Base-by-base conservation (phyloP, 768 basidiomycete species). In the Rhizopogon salebrosus region DNA sequence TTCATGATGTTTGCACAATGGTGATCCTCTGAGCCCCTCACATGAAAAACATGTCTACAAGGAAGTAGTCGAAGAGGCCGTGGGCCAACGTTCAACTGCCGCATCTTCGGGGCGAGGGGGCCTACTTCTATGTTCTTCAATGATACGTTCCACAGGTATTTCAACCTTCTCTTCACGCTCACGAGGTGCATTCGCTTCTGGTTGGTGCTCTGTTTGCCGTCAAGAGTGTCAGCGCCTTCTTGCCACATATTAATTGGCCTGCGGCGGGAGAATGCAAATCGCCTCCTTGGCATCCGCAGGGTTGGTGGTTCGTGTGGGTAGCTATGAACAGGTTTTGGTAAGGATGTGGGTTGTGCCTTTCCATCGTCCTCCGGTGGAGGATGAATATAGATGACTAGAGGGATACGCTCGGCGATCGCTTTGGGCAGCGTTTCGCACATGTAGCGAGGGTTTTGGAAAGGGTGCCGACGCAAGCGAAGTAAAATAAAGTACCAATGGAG, bases 21-120 rank as follows among this genome's bases (percentile, higher is more conserved):
- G n/a, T n/a, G n/a, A n/a, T n/a, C n/a, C n/a, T 50, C 52, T 13
- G 27, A 46, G 20, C 29, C 24, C 3, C 89, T 68, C 56, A 93
- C 92, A 71, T 95, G 93, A 70, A 92, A 95, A 42, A 89, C 89
- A 74, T 95, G 93, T 2, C 87, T 86, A 59, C 93, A 95, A 2
- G 74, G 74, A 48, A 94, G 68, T 36, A 91, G 66, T 62, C 92
- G 74, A 58, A 95, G 67, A 5, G 89, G 89, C 54, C 90, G 87
- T 1, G 85, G 76, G 0, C 87, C 87, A 52, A n/a, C n/a, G n/a
- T n/a, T n/a, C n/a, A n/a, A 85, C 82, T 8, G 88, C 87, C 3
- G 86, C 87, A 64, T 91, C 88, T 57, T 78, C 72, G 46, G 91
- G 73, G 55, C 73, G 79, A 53, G 84, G 68, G 7, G 73, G 58